Evolutionary conservation across 805 yeast species (phyloP).

Genomic region (Saccharomycopsis sp.): DNA sequence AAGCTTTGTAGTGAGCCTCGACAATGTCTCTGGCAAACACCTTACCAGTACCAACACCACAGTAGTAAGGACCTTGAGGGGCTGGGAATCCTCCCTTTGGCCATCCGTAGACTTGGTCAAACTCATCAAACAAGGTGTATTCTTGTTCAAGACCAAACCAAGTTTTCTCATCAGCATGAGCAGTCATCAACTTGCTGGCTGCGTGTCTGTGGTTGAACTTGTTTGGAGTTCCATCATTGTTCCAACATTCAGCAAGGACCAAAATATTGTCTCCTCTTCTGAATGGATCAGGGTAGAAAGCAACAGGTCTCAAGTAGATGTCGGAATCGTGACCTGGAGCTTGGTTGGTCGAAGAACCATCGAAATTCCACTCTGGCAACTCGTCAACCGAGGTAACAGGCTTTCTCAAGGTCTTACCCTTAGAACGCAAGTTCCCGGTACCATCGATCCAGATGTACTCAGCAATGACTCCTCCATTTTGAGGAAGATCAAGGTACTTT

Average conservation of each 20-base stretch:
- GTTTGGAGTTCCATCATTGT: slow-evolving; percentile 98
- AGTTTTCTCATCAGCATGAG: slow-evolving; percentile 74
- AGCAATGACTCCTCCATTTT: slow-evolving; percentile 81
- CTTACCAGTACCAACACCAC: slow-evolving; percentile 99
- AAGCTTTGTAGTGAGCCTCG: slow-evolving; percentile 99
- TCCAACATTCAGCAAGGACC: slow-evolving; percentile 95
- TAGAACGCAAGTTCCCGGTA: slow-evolving; percentile 84
- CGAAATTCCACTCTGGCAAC: slow-evolving; percentile 98
- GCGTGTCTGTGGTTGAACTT: slow-evolving; percentile 97
- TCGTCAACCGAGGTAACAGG: slow-evolving; percentile 70
- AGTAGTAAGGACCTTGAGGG: slow-evolving; percentile 99
- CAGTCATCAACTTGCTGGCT: slow-evolving; percentile 90
- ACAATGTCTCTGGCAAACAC: slow-evolving; percentile 97
- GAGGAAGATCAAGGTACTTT: slow-evolving; percentile 79
- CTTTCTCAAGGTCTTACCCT: slow-evolving; percentile 79
- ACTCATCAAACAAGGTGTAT: slow-evolving; percentile 91
- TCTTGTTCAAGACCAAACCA: slow-evolving; percentile 99
- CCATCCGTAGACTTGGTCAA: slow-evolving; percentile 92
- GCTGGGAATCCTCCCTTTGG: slow-evolving; percentile 99
- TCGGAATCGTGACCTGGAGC: slow-evolving; percentile 99
- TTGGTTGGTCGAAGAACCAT: slow-evolving; percentile 97
- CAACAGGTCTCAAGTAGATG: slow-evolving; percentile 90
- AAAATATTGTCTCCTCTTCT: slow-evolving; percentile 96
- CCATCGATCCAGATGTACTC: slow-evolving; percentile 99
- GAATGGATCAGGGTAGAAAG: slow-evolving; percentile 94